Conservation (phyloP, 257 asterid genomes). For the Cynanchum wilfordii region DNA sequence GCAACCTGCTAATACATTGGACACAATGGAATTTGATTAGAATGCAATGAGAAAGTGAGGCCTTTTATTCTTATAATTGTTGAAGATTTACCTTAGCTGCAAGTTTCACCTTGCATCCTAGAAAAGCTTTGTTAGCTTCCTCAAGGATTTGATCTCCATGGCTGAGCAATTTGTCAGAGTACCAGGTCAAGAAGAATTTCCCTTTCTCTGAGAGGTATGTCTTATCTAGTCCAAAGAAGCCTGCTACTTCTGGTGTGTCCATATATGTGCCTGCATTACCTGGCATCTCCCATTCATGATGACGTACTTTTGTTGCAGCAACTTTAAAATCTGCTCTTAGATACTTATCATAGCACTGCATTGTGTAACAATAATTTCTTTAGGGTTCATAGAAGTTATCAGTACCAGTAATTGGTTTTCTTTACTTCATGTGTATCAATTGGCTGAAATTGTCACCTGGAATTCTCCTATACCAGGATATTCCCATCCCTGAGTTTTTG, state of each 20-base stretch:
- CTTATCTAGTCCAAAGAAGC: slow-evolving; percentile 30
- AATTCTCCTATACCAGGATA: slow-evolving; percentile 87
- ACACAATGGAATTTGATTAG: not conserved
- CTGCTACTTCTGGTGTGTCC: slow-evolving; percentile 30
- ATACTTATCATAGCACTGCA: slow-evolving; percentile 42
- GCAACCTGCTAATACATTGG: slow-evolving; percentile 14
- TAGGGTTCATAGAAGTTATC: not conserved
- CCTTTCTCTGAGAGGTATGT: slow-evolving; percentile 33
- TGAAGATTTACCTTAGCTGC: slow-evolving; percentile 34
- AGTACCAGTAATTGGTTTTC: not conserved
- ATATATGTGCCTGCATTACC: slow-evolving; percentile 38
- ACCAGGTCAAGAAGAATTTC: slow-evolving; percentile 38
- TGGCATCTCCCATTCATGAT: slow-evolving; percentile 34
- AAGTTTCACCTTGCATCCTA: slow-evolving; percentile 31
- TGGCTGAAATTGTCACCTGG: slow-evolving; percentile 35
- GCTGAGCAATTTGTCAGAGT: slow-evolving; percentile 30
- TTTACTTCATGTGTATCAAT: not conserved
- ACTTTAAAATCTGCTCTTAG: slow-evolving; percentile 27
- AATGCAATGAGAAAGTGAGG: not conserved
- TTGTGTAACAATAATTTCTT: not conserved
- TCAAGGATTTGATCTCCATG: slow-evolving; percentile 41
- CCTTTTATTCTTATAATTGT: not conserved
- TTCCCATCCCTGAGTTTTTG: slow-evolving; percentile 66
- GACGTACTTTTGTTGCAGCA: slow-evolving; percentile 30
- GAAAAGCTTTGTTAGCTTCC: slow-evolving; percentile 41